Conservation (phyloP, 2,329 filamentous ascomycete genomes). For the Sclerotinia trifoliorum region DNA sequence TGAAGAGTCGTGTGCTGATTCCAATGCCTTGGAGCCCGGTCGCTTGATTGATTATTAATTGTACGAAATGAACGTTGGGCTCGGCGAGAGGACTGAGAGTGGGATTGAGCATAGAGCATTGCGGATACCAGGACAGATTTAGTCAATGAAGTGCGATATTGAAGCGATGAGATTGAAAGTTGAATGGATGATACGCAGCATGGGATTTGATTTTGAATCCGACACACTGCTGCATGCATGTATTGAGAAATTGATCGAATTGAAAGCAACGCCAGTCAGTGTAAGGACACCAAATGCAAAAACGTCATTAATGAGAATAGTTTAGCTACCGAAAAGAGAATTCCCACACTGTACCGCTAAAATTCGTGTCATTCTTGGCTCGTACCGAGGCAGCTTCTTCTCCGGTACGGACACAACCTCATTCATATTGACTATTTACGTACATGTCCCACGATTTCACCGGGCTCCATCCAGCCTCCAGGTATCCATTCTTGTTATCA, state of each 20-base stretch:
- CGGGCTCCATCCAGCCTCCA: too few species aligned
- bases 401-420: neutral
- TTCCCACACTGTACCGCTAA: neutral
- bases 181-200: constrained; percentile 2
- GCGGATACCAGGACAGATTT: constrained; percentile 10
- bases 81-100: neutral
- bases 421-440: too few species aligned
- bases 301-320: neutral
- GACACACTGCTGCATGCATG: constrained; percentile 29
- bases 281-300: neutral
- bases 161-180: neutral
- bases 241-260: neutral
- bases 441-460: too few species aligned
- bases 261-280: neutral
- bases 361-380: neutral
- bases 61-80: neutral
- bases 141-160: constrained; percentile 7
- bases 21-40: constrained; percentile 97
- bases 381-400: neutral
- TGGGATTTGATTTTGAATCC: neutral
- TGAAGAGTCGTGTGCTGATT: constrained; percentile 92
- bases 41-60: constrained; percentile 42
- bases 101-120: neutral
- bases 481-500: too few species aligned
- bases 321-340: too few species aligned